Conservation (phyloP, 83 land plant genomes). For the Thuja plicata region DNA sequence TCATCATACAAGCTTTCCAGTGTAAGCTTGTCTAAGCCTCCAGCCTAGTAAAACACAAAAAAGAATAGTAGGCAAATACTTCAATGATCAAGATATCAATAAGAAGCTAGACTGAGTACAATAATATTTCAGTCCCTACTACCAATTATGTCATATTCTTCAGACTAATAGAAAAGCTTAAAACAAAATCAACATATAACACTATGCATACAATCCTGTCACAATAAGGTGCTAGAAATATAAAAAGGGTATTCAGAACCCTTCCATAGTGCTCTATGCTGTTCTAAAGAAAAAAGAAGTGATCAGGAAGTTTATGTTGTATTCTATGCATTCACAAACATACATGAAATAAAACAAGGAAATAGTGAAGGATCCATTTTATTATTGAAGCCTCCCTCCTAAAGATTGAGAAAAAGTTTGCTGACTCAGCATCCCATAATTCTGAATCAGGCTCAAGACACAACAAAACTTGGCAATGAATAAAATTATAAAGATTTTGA, state of each 20-base stretch:
- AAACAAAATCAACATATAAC: background rate
- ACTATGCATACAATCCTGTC: background rate
- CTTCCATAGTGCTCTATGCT: background rate
- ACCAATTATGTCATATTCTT: background rate
- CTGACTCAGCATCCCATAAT: too few species aligned
- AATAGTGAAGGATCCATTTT: background rate
- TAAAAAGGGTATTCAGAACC: background rate
- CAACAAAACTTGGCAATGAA: too few species aligned
- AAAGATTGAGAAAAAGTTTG: too few species aligned
- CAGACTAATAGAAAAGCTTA: background rate
- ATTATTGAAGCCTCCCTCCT: too few species aligned
- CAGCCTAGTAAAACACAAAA: slow-evolving; percentile 57
- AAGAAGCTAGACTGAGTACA: background rate
- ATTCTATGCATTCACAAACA: background rate
- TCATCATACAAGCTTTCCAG: slow-evolving; percentile 95
- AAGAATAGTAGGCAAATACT: background rate
- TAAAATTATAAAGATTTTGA: too few species aligned
- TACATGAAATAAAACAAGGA: too few species aligned
- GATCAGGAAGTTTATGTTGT: background rate
- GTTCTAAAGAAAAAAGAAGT: background rate
- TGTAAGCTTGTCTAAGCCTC: slow-evolving; percentile 88
- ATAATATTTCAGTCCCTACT: background rate
- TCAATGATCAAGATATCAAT: background rate
- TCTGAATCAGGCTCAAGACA: too few species aligned
- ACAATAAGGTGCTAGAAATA: background rate